These are phyloP conservation scores for Teratosphaeria pseudoeucalypti DNA, from an alignment of 2,329 filamentous ascomycete genomes.

Conservation along the genomic window DNA sequence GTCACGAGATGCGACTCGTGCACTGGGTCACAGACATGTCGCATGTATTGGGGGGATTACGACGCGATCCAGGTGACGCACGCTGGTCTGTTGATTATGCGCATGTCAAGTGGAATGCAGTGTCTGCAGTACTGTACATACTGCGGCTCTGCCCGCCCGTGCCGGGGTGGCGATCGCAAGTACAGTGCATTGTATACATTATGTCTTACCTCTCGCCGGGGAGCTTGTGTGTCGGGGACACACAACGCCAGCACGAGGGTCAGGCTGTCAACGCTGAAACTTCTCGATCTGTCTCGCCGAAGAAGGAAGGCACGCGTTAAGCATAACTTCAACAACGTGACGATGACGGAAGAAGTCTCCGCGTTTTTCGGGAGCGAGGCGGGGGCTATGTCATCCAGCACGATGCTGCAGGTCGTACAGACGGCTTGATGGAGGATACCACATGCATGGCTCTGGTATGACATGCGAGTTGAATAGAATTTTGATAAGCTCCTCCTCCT, in stretches of 20 bases:
- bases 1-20: too few species aligned
- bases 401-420: too few species aligned
- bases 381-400: too few species aligned
- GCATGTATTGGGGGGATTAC: not conserved
- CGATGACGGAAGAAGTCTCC: not conserved
- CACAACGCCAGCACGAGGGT: not conserved
- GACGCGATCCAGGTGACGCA: not conserved
- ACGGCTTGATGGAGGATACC: not conserved
- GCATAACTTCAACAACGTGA: not conserved
- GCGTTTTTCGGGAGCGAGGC: not conserved
- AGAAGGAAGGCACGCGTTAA: not conserved
- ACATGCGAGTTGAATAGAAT: not conserved
- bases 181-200: too few species aligned
- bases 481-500: not conserved
- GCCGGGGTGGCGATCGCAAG: not conserved
- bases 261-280: not conserved
- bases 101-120: not conserved
- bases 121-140: not conserved
- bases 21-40: too few species aligned
- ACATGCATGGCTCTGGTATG: not conserved
- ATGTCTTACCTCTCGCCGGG: not conserved
- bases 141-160: not conserved
- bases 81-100: not conserved
- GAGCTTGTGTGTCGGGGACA: not conserved
- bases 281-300: not conserved